phyloP scores from a whole-genome alignment of 192 early-diverging fungal species.

The Dimargaris xerosporica region DNA sequence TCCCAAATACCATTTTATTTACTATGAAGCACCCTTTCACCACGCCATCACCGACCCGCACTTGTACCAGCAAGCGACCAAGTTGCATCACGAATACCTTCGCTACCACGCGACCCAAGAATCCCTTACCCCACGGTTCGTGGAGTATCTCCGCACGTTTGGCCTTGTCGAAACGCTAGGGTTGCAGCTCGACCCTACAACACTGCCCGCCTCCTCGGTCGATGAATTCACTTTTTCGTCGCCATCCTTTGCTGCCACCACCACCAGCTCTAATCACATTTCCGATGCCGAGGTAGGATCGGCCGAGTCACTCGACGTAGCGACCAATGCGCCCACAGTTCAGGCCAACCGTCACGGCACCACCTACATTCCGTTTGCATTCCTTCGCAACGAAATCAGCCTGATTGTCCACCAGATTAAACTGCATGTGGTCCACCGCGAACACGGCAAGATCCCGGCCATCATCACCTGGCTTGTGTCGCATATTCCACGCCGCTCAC shows the following conservation, averaged over 20 bases:
- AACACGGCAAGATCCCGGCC: neutral
- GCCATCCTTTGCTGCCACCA: too few relatives aligned
- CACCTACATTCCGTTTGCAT: neutral
- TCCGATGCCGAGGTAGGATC: too few relatives aligned
- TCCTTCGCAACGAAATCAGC: neutral
- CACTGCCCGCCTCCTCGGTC: too few relatives aligned
- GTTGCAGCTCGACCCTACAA: too few relatives aligned
- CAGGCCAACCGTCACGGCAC: neutral
- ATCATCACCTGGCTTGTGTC: neutral
- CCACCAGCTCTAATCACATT: too few relatives aligned
- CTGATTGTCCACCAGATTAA: neutral
- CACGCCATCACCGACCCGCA: neutral
- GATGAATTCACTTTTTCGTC: neutral
- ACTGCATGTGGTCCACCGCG: neutral
- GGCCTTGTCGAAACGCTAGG: neutral
- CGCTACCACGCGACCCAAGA: neutral
- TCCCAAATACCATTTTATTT: neutral
- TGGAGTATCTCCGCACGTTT: neutral
- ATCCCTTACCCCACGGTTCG: neutral
- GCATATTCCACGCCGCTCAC: neutral
- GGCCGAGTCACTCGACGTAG: too few relatives aligned
- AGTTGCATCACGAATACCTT: neutral
- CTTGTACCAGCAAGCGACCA: neutral
- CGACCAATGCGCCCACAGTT: too few relatives aligned
- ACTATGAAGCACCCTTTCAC: neutral